phyloP scores from a whole-genome alignment of 805 yeast species.

The Candida michaelii region DNA sequence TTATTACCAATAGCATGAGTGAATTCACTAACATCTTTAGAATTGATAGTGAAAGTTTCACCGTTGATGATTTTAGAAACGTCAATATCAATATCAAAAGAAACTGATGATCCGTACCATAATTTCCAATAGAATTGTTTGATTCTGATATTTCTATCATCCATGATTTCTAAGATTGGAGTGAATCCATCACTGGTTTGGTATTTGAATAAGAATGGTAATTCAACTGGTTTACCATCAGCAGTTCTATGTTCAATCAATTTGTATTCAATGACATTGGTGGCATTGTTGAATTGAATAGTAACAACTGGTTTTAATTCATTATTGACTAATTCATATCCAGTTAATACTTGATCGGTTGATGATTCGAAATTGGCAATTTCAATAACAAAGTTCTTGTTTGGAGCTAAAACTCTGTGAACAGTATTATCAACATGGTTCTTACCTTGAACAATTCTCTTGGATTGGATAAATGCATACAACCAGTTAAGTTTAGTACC shows the following conservation, averaged over 20 bases:
- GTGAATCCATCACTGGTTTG: conserved; percentile 90
- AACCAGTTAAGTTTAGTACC: conserved; percentile 84
- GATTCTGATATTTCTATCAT: conserved; percentile 87
- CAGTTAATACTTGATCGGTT: conserved; percentile 56
- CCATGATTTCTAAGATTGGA: conserved; percentile 88
- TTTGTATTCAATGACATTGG: conserved; percentile 60
- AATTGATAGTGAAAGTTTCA: conserved; percentile 63
- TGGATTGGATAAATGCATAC: conserved; percentile 79
- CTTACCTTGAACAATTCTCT: conserved; percentile 80
- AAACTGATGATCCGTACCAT: conserved; percentile 74
- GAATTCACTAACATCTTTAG: conserved; percentile 81
- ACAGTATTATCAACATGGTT: conserved; percentile 79
- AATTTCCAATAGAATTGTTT: conserved; percentile 96
- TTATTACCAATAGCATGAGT: conserved; percentile 97
- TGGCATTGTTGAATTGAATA: conserved; percentile 43
- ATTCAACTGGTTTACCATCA: conserved; percentile 68
- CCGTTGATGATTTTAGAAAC: conserved; percentile 73
- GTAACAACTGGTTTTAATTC: conserved; percentile 64
- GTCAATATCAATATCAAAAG: conserved; percentile 69
- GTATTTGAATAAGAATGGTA: conserved; percentile 77
- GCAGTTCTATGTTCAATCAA: conserved; percentile 88
- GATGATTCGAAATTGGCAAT: conserved; percentile 50
- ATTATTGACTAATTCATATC: conserved; percentile 73
- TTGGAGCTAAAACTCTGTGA: conserved; percentile 77
- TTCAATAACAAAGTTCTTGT: conserved; percentile 57